Evolutionary conservation across 129 eudicot species (phyloP).

Genomic region (Cynara cardunculus): DNA sequence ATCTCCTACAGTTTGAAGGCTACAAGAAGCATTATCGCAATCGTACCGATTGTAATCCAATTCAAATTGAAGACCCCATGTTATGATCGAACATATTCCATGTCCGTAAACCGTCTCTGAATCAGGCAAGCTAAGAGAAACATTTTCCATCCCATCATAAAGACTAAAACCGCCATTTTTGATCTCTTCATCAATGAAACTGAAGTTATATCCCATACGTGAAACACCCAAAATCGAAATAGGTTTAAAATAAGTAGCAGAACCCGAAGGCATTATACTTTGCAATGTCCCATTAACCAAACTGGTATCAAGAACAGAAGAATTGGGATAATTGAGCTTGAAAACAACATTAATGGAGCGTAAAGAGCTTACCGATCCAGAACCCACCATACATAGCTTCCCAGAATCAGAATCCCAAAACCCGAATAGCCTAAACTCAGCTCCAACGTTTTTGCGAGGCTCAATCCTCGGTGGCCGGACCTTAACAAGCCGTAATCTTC

Average conservation of each 20-base stretch:
- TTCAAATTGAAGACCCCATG: conserved; percentile 43
- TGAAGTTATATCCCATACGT: conserved; percentile 48
- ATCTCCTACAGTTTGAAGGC: conserved; percentile 35
- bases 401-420: conserved; percentile 53
- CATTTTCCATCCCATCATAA: conserved; percentile 32
- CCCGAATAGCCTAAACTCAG: conserved; percentile 50
- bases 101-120: not conserved
- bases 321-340: conserved; percentile 59
- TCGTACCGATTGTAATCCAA: conserved; percentile 45
- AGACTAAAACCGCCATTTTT: conserved; percentile 28
- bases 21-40: conserved; percentile 53
- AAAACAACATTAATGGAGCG: conserved; percentile 51
- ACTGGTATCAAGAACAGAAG: conserved; percentile 47
- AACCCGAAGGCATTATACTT: conserved; percentile 27
- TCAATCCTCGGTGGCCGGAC: conserved; percentile 47
- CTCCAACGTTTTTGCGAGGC: conserved; percentile 23
- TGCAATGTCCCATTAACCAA: conserved; percentile 74
- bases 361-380: conserved; percentile 37
- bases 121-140: conserved; percentile 41
- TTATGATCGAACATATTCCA: conserved; percentile 34
- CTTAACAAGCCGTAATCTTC: conserved; percentile 52
- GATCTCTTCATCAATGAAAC: conserved; percentile 39
- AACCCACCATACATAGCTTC: conserved; percentile 76
- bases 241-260: conserved; percentile 29
- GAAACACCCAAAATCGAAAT: conserved; percentile 60